These are phyloP conservation scores for Aspergillaceae sp. DNA, from an alignment of 2,329 filamentous ascomycete genomes.

Conservation along the genomic window DNA sequence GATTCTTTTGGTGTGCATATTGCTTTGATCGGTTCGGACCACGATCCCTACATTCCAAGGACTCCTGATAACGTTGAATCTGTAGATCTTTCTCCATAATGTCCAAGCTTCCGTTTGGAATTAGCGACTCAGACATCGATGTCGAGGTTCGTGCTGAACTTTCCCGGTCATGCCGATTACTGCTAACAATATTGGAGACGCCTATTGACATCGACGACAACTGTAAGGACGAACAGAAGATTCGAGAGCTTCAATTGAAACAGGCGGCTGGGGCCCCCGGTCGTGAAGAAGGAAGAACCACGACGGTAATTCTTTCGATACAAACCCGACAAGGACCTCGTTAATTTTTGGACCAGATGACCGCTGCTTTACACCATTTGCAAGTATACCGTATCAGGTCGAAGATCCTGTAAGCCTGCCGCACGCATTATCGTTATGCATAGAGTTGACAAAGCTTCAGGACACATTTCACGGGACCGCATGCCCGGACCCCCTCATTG, in stretches of 20 bases:
- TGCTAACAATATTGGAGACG: slow-evolving; percentile 3
- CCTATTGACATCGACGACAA: slow-evolving; percentile 10
- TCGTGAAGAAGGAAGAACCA: not conserved
- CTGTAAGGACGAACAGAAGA: slow-evolving; percentile 7
- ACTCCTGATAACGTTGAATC: not conserved
- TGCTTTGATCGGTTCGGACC: slow-evolving; percentile 11
- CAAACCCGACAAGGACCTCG: not conserved
- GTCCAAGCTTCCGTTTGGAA: slow-evolving; percentile 11
- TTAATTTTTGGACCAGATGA: slow-evolving; percentile 9
- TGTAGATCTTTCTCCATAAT: slow-evolving; percentile 7
- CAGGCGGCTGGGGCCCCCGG: slow-evolving; percentile 3
- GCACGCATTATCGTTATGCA: not conserved
- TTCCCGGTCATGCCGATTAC: not conserved
- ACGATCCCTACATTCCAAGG: not conserved
- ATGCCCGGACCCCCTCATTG: slow-evolving; percentile 6
- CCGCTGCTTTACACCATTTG: slow-evolving; percentile 12
- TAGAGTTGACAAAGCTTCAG: slow-evolving; percentile 2
- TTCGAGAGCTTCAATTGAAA: slow-evolving; percentile 6
- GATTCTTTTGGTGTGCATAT: slow-evolving; percentile 15
- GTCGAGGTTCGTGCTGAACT: slow-evolving; percentile 3
- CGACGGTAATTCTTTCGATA: not conserved
- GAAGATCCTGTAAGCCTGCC: slow-evolving; percentile 9
- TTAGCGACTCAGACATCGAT: slow-evolving; percentile 12
- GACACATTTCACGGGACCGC: slow-evolving; percentile 7
- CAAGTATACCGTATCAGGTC: slow-evolving; percentile 12